Percentiles rank a stretch among this genome's conserved stretches.
Evolutionary conservation across 2,329 filamentous ascomycete species (phyloP).

Genomic region (Talaromyces atroroseus): DNA sequence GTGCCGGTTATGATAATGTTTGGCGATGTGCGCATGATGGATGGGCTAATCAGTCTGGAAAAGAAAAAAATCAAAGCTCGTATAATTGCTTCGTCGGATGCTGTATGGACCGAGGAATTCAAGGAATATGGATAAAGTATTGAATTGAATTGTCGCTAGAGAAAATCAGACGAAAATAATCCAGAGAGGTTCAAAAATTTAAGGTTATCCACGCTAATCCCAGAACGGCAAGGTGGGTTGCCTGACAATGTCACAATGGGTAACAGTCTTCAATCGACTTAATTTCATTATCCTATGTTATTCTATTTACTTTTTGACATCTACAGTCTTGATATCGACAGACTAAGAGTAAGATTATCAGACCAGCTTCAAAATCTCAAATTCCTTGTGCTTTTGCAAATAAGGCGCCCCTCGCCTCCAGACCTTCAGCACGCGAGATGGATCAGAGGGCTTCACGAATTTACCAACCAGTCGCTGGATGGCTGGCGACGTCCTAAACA

Average conservation of each 20-base stretch:
- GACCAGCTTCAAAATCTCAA: conserved; percentile 67
- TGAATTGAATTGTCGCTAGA: not conserved
- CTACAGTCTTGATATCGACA: not conserved
- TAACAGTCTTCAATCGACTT: not conserved
- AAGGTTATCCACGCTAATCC: not conserved
- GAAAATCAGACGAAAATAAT: not conserved
- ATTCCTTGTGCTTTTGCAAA: conserved; percentile 65
- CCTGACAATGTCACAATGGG: too few relatives aligned
- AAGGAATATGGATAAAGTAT: not conserved
- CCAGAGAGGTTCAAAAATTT: not conserved
- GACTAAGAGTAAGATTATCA: not conserved
- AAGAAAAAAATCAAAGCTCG: conserved; percentile 66
- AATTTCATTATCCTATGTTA: not conserved
- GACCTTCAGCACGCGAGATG: conserved; percentile 56
- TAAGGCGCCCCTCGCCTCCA: conserved; percentile 69
- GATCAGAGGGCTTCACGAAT: conserved; percentile 37
- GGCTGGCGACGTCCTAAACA: conserved; percentile 63
- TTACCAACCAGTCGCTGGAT: conserved; percentile 56
- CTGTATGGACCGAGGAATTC: not conserved
- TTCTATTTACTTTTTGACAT: not conserved
- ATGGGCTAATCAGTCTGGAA: conserved; percentile 51
- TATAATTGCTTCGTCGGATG: not conserved
- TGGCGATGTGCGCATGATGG: conserved; percentile 47
- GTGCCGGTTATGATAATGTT: conserved; percentile 96
- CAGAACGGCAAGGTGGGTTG: not conserved